phyloP scores from a whole-genome alignment of 305 asterid genomes.

The Withania somnifera region DNA sequence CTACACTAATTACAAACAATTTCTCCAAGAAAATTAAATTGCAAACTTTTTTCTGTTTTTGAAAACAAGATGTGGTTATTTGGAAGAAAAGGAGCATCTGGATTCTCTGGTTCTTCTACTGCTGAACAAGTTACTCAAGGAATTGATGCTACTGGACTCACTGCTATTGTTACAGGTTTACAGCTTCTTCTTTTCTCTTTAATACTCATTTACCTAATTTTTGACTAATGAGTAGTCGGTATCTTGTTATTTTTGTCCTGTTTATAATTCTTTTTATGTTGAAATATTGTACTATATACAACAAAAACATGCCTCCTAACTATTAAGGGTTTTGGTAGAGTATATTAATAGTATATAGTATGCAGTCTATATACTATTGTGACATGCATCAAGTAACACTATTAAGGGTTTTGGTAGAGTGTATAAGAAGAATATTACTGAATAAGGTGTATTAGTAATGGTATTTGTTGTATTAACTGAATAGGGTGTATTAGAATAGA shows the following conservation, averaged over 20 bases:
- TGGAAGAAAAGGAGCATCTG: slow-evolving; percentile 41
- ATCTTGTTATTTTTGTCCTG: background rate
- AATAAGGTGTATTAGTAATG: too few species aligned
- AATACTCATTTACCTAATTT: too few species aligned
- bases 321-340: background rate
- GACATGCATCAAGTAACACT: background rate
- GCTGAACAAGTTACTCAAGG: slow-evolving; percentile 70
- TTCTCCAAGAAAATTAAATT: background rate
- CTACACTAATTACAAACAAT: background rate
- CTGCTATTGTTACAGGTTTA: slow-evolving; percentile 80
- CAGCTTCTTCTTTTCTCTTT: background rate
- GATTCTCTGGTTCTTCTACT: slow-evolving; percentile 54
- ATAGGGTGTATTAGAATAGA: too few species aligned
- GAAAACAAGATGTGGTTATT: slow-evolving; percentile 52
- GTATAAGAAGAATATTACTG: too few species aligned
- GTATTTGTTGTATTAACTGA: background rate
- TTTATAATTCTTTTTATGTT: background rate
- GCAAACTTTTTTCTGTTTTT: too few species aligned
- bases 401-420: background rate
- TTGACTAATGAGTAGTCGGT: background rate
- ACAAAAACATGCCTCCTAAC: background rate
- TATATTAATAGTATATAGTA: too few species aligned
- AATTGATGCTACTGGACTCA: slow-evolving; percentile 61
- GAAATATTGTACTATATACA: too few species aligned
- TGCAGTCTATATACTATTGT: too few species aligned